Base-by-base conservation (phyloP, 179 eudicot genomes). In the Silene vulgaris region DNA sequence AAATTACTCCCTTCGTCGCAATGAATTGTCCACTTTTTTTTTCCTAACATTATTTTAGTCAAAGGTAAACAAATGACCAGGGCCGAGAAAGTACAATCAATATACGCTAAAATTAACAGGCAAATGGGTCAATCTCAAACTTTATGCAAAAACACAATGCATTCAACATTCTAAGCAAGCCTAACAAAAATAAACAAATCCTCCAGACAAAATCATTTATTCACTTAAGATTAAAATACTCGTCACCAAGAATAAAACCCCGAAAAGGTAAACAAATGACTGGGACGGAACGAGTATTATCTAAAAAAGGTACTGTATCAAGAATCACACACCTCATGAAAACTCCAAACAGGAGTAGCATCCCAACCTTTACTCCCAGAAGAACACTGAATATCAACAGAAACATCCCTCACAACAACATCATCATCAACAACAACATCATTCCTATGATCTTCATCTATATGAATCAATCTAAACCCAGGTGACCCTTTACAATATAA, bases 401-500 rank as follows among this genome's bases (percentile, higher is more conserved):
- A 85, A 40, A 96, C 97, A 84, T 83, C 73, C 28, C 89, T 92
- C 71, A 93, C 74, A 69, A 75, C 66, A 81, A 81, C 30, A 37
- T 78, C 86, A 82, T 86, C 85, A 14, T 86, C 83, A 35, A 89
- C 76, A 40, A 74, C 79, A 80, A 93, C 85, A 82, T 93, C 89
- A 68, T 76, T 82, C 0, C 60, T 84, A 21, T 81, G 81, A 23
- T 86, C 86, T 61, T 89, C 96, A 82, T 95, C 90, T 52, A 96
- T 26, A 29, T 79, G 86, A 88, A 96, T 84, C 76, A 96, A 85
- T 11, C 93, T 82, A 75, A 88, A 86, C 67, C 95, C 97, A 82
- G 89, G 90, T 11, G 92, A 78, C 0, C 98, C 98, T 85, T 95
- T 95, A 68, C 99, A 95, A 77, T 95, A 95, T 8, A 92, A 74